Conservation (phyloP, 2,329 filamentous ascomycete species). For the Thermochaetoides dissita region DNA sequence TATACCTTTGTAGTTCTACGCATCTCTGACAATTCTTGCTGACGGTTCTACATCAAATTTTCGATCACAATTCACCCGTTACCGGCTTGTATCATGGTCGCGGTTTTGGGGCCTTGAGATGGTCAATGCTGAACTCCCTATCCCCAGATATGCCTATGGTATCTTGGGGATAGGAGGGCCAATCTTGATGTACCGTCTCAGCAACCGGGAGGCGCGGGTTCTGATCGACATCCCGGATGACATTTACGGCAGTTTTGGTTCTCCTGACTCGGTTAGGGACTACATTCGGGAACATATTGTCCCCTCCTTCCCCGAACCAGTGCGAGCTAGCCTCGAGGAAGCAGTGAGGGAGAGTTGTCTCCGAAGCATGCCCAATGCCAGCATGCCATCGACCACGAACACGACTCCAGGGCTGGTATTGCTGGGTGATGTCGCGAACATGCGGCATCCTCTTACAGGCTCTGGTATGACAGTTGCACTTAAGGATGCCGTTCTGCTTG, state of each 20-base stretch:
- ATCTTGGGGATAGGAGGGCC: conserved; percentile 3
- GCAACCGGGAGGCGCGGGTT: conserved; percentile 1
- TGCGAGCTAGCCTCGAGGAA: conserved; percentile 1
- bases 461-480: conserved; percentile 7
- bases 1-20: neutral
- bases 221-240: conserved; percentile 7
- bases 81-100: conserved; percentile 3
- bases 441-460: conserved; percentile 7
- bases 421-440: conserved; percentile 6
- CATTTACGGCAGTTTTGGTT: neutral
- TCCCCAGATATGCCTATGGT: conserved; percentile 3
- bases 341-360: conserved; percentile 2
- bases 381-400: conserved; percentile 4
- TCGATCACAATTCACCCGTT: conserved; percentile 3
- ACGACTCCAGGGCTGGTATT: conserved; percentile 4
- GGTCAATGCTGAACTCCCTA: conserved; percentile 1
- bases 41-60: conserved; percentile 7
- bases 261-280: neutral
- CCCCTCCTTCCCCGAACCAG: neutral
- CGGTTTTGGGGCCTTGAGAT: conserved; percentile 7
- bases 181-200: conserved; percentile 7
- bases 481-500: conserved; percentile 4
- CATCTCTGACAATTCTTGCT: conserved; percentile 4
- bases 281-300: conserved; percentile 3
- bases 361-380: conserved; percentile 7